Evolutionary conservation across 768 basidiomycete genomes (phyloP), one percentile per base, ranked within the genome.

Genomic region (Tulasnella sp.): DNA sequence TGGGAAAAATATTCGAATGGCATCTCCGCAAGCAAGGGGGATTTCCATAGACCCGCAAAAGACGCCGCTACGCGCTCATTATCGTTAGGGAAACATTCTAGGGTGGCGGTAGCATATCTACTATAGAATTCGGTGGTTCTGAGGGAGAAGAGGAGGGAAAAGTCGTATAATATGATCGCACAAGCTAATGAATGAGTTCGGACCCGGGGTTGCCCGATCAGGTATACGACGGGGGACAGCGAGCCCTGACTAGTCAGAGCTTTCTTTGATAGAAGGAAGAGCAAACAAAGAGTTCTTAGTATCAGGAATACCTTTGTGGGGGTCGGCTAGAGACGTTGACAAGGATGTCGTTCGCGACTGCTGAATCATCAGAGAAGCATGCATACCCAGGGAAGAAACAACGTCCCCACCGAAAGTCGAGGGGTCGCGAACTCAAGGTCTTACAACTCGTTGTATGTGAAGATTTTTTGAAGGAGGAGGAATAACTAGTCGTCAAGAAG

Each of bases 111-210:
- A 7, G 12, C n/a, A n/a, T 9, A 3, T n/a, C 21, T 5, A 7
- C 6, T 24, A 7, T 24, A 12, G 7, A 52, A 52, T 10, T 5
- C 24, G n/a, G 8, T 1, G 52, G 21, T 3, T 52, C 52, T 5
- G 52, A 4, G 52, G n/a, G 12, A 24, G 6, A 24, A 24, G 24
- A 52, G 24, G 52, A 52, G 24, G n/a, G 52, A 12, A 95, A 83
- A 84, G 95, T 94, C 39, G 88, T 88, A 18, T 18, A 44, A 18
- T 1, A 44, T 18, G 44, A 44, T 44, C 44, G 44, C 3, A 40
- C 3, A 16, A 12, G 44, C 19, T 18, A 18, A 18, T 18, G 44
- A 18, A 44, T 44, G 12, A 18, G 3, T 44, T 18, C 19, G 16
- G 44, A 44, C 12, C 44, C 19, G 44, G 14, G 44, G 44, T 44